Conservation (phyloP, 73 alveolate species). For the Blepharisma stoltei region DNA sequence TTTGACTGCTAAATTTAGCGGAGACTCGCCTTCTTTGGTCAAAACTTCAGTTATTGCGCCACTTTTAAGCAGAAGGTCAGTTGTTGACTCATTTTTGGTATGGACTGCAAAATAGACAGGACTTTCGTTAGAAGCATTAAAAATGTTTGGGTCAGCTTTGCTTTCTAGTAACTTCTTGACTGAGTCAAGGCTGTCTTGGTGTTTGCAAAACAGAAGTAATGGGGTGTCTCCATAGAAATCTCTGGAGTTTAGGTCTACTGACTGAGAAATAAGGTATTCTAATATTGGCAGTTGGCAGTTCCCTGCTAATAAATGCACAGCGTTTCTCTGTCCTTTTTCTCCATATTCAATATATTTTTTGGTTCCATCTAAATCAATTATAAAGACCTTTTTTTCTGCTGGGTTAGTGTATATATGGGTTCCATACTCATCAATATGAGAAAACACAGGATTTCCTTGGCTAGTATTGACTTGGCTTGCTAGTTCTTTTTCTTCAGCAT, state of each 20-base stretch:
- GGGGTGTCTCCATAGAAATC: conserved; percentile 66
- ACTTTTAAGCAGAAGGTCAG: conserved; percentile 33
- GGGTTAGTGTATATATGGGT: not conserved
- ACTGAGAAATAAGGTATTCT: conserved; percentile 35
- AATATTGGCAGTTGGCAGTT: conserved; percentile 25
- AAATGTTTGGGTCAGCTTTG: conserved; percentile 43
- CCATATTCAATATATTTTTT: conserved; percentile 35
- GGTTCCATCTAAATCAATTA: conserved; percentile 31
- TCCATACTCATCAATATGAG: too few relatives aligned
- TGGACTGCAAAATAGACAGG: conserved; percentile 56
- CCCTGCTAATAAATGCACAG: conserved; percentile 31
- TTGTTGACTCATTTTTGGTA: conserved; percentile 56
- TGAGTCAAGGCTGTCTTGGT: conserved; percentile 37
- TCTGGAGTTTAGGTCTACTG: conserved; percentile 50
- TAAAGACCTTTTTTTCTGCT: conserved; percentile 31
- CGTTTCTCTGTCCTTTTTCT: conserved; percentile 38
- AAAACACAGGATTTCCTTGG: not conserved
- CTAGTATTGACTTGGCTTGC: not conserved
- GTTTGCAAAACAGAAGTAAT: conserved; percentile 43
- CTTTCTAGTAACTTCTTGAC: conserved; percentile 45
- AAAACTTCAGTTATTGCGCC: conserved; percentile 44
- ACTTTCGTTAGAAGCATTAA: conserved; percentile 51
- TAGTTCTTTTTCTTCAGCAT: conserved; percentile 18
- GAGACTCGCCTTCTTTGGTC: conserved; percentile 34
- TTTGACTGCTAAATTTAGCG: conserved; percentile 42